Evolutionary conservation across 805 yeast genomes (phyloP), one percentile per base, ranked within the genome.

Genomic region (Pichia heedii): DNA sequence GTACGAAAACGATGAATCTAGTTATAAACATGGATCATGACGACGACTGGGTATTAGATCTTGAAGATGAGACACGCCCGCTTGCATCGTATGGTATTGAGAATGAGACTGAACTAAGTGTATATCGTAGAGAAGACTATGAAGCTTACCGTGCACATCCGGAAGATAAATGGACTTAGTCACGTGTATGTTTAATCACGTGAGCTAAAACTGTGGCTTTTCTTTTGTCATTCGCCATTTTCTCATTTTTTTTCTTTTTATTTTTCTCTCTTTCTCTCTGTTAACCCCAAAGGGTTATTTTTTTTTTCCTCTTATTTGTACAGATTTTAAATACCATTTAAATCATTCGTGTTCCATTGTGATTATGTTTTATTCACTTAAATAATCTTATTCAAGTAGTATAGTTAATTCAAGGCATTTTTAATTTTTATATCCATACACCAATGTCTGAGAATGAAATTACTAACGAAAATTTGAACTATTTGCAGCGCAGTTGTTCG

Each of bases 1-100:
- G 94, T 12, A 76, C 95, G 26, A 93, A 93, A 65, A 85, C 96
- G 2, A 83, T 88, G 77, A 88, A 93, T 57, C 70, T 93, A 51
- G 93, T 88, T 38, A 84, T 93, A 49, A 93, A 93, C 60, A 74
- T 93, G 60, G 96, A 86, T 22, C 80, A 89, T 55, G 55, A 51
- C 22, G 85, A 79, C 54, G 81, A 79, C 44, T 84, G 94, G 88
- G 67, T 84, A 5, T 59, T 84, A 43, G 66, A 68, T 34, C 65
- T 74, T 49, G 85, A 82, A 50, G 90, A 93, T 62, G 98, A 93
- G 66, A 87, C 97, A 3, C 27, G 15, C 9, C 7, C 22, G 26
- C 26, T 29, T n/a, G 10, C 16, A 4, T 22, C 16, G n/a, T 30
- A 30, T 16, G 26, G 32, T n/a, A 8, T 22, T 6, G 21, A 38